Evolutionary conservation across 2,329 filamentous ascomycete genomes (phyloP), one percentile per base, ranked within the genome.

Genomic region (Claviceps sp.): DNA sequence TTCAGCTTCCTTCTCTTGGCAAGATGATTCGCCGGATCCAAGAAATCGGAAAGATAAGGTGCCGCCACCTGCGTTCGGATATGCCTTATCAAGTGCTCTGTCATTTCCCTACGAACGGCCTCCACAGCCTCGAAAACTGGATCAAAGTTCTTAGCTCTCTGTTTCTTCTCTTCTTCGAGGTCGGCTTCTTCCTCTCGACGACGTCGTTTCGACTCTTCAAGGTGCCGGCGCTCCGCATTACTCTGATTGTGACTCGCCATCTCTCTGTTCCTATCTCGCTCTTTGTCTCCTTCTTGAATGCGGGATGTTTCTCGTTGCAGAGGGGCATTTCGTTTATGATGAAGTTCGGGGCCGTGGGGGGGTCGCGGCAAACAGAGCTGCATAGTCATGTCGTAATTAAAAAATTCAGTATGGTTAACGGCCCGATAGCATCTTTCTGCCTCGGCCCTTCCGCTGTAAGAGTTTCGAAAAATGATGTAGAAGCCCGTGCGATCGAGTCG

Each of bases 371-470:
- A 60, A 56, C 60, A 85, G 52, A 88, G 82, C 63, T 91, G 85
- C 88, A 98, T 95, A 45, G 82, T 79, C 86, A 98, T 91, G 55
- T 71, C 73, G 55, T 97, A 97, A 1, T 86, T 96, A 71, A 98
- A 98, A 56, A 98, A 80, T 5, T 86, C 79, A 44, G 85, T 84
- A 64, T 86, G 84, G 64, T 96, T 84, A 58, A 86, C 89, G 50
- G 83, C 78, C 51, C 80, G 76, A 65, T 81, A 90, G 64, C 90
- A 96, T 55, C 86, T 78, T 58, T 87, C 84, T 0, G 88, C 84
- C 67, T 96, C 89, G 52, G 83, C 75, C 60, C 89, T 84, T 2
- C 91, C 91, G 8, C 77, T 74, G 51, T 79, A 78, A 1, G 82
- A 87, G 60, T 91, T 85, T 49, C 86, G 81, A 62, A 98, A 98